Conservation (phyloP, 495 filamentous ascomycete genomes). For the Neurospora terricola region DNA sequence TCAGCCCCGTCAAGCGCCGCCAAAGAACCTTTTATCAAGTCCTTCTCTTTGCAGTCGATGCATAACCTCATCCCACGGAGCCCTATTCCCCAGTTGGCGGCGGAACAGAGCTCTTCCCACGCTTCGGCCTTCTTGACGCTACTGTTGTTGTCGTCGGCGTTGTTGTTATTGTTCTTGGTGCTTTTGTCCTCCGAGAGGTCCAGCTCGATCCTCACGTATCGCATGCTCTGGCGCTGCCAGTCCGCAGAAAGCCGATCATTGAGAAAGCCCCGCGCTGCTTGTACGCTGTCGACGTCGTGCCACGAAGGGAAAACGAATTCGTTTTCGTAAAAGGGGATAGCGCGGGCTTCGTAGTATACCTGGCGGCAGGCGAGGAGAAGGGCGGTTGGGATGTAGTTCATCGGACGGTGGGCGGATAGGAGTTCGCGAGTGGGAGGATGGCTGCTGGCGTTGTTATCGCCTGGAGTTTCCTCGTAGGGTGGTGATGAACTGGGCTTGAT, state of each 20-base stretch:
- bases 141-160: neutral
- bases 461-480: neutral
- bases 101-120: constrained; percentile 22
- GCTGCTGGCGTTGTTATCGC: neutral
- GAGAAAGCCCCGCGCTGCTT: constrained; percentile 15
- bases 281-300: constrained; percentile 7
- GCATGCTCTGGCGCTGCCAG: constrained; percentile 28
- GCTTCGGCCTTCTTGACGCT: neutral
- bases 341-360: constrained; percentile 23
- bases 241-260: neutral
- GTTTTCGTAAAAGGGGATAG: constrained; percentile 24
- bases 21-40: neutral
- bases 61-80: constrained; percentile 18
- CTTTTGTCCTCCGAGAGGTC: neutral
- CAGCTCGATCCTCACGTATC: constrained; percentile 22
- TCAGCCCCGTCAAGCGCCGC: neutral
- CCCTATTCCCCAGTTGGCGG: constrained; percentile 13
- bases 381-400: constrained; percentile 19
- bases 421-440: constrained; percentile 2
- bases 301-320: constrained; percentile 30
- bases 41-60: neutral
- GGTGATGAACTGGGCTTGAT: neutral
- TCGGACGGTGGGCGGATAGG: constrained; percentile 20
- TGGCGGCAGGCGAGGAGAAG: constrained; percentile 21
- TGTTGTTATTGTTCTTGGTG: neutral